These are phyloP conservation scores for Colletotrichum melonis DNA, from an alignment of 2,329 filamentous ascomycete genomes.

Conservation along the genomic window DNA sequence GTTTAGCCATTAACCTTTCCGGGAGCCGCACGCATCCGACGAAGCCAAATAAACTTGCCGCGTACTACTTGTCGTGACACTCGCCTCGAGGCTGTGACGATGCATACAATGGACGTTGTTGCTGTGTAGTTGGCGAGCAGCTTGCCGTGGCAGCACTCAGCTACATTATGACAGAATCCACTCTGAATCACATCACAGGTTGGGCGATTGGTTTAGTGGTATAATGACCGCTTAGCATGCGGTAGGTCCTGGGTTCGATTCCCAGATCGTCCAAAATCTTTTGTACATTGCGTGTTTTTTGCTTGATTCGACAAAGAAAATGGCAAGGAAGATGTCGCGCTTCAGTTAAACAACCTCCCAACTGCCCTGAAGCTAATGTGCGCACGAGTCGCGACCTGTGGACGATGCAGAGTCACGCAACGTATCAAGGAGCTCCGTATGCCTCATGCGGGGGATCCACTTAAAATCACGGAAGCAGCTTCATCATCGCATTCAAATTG, in stretches of 20 bases:
- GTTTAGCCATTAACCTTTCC: too few species aligned
- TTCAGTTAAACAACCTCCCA: neutral
- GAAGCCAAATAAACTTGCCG: too few species aligned
- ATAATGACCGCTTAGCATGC: slow-evolving; percentile 30
- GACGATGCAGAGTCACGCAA: neutral
- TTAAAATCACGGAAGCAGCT: neutral
- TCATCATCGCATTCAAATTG: neutral
- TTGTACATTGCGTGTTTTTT: neutral
- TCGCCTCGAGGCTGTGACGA: too few species aligned
- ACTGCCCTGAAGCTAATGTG: neutral
- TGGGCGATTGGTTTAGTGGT: slow-evolving; percentile 26
- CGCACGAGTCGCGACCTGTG: neutral
- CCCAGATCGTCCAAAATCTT: neutral
- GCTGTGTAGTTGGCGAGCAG: neutral
- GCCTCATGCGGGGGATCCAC: too few species aligned
- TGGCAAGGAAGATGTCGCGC: neutral
- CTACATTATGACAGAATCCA: too few species aligned
- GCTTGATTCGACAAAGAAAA: neutral
- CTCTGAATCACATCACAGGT: fast-evolving
- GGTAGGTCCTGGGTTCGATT: slow-evolving; percentile 32
- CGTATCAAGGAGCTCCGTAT: neutral
- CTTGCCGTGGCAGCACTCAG: too few species aligned
- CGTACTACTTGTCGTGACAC: too few species aligned
- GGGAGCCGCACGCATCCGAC: too few species aligned
- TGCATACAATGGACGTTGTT: too few species aligned